Evolutionary conservation across 257 asterid species (phyloP).

Genomic region (Petrea volubilis): DNA sequence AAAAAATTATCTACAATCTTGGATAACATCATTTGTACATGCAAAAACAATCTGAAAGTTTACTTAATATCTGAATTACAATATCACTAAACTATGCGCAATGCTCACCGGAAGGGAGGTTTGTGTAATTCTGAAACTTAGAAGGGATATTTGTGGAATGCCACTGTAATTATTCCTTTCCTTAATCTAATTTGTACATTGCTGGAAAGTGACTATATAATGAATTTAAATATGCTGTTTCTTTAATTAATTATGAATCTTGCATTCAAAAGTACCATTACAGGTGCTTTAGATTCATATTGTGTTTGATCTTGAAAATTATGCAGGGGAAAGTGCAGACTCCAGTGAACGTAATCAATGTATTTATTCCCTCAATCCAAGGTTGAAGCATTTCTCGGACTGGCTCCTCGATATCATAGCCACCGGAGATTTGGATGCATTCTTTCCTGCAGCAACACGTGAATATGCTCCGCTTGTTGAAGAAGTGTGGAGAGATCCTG

Average conservation of each 20-base stretch:
- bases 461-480: constrained; percentile 96
- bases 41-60: too few relatives aligned
- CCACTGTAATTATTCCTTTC: too few relatives aligned
- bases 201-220: not conserved
- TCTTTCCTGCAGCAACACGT: constrained; percentile 98
- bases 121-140: too few relatives aligned
- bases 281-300: constrained; percentile 17
- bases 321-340: constrained; percentile 54
- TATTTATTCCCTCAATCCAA: constrained; percentile 75
- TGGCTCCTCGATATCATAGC: constrained; percentile 98
- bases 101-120: too few relatives aligned
- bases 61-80: too few relatives aligned
- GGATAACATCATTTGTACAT: too few relatives aligned
- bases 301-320: not conserved
- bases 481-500: constrained; percentile 94
- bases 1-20: too few relatives aligned
- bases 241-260: not conserved
- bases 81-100: too few relatives aligned
- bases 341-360: constrained; percentile 46
- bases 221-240: not conserved
- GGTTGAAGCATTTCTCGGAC: constrained; percentile 88
- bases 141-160: too few relatives aligned
- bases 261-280: not conserved
- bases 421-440: constrained; percentile 94
- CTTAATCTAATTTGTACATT: too few relatives aligned